Evolutionary conservation across 331 rosid species (phyloP).

Genomic region (Erythrophleum ivorense): DNA sequence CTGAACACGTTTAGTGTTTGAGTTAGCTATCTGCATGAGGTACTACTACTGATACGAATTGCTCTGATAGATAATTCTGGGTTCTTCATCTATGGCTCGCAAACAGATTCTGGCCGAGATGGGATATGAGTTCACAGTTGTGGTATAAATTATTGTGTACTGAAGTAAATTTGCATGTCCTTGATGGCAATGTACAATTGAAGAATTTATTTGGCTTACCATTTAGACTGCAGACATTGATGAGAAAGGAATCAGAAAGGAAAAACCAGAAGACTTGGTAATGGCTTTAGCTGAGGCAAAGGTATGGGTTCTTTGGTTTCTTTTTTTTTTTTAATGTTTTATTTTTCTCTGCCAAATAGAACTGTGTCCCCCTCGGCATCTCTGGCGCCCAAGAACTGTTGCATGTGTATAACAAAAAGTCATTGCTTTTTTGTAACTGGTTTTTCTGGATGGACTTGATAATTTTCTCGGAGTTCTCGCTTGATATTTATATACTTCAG

Average conservation of each 20-base stretch:
- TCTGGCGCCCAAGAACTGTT: neutral
- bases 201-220: constrained; percentile 37
- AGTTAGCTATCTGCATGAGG: neutral
- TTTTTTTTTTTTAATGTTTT: neutral
- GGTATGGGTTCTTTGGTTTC: constrained; percentile 44
- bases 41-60: neutral
- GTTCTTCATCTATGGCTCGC: constrained; percentile 90
- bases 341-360: neutral
- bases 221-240: constrained; percentile 88
- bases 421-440: neutral
- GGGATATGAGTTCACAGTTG: constrained; percentile 76
- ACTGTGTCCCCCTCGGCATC: neutral
- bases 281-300: constrained; percentile 87
- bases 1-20: neutral
- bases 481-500: no score
- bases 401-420: neutral
- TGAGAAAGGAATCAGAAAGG: constrained; percentile 78
- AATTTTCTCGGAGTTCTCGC: neutral
- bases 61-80: constrained; percentile 70
- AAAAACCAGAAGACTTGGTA: constrained; percentile 84
- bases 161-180: neutral
- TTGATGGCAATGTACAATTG: constrained; percentile 33
- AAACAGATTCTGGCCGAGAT: constrained; percentile 73
- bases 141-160: constrained; percentile 51
- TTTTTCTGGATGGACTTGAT: neutral